Evolutionary conservation across 306 rosid genomes (phyloP).

Genomic region (Quercus bicolor): DNA sequence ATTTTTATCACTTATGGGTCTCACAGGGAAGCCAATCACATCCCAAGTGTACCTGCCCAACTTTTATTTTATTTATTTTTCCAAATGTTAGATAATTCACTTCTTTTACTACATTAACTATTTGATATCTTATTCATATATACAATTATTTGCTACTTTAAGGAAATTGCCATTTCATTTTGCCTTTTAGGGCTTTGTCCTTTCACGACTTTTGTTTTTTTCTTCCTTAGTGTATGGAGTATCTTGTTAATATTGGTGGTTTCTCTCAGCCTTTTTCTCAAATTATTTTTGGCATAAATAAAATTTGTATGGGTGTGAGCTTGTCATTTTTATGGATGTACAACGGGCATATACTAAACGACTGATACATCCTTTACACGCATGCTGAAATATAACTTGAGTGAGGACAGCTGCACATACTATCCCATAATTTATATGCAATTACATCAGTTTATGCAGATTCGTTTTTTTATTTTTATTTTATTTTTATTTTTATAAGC

Average conservation of each 20-base stretch:
- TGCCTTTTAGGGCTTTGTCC: constrained; percentile 2
- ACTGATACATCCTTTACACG: too few species aligned
- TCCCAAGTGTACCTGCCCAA: neutral
- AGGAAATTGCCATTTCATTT: constrained; percentile 3
- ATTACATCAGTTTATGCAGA: too few species aligned
- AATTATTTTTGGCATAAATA: neutral
- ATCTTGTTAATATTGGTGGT: neutral
- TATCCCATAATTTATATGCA: neutral
- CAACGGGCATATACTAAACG: neutral
- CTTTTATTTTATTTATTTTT: too few species aligned
- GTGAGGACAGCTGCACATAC: neutral
- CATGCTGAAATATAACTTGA: neutral
- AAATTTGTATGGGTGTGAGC: neutral
- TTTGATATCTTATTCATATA: constrained; percentile 3
- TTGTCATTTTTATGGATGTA: neutral
- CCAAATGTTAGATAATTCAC: too few species aligned
- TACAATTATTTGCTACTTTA: constrained; percentile 10
- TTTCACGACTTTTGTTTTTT: neutral
- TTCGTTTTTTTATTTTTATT: too few species aligned
- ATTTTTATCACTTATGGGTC: neutral
- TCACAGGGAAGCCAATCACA: neutral
- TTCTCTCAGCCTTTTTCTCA: neutral
- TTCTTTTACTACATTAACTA: too few species aligned
- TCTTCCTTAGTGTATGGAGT: too few species aligned
- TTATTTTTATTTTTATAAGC: too few species aligned